Base-by-base conservation (phyloP, 768 basidiomycete genomes). In the Phylloporus rhodoxanthus region DNA sequence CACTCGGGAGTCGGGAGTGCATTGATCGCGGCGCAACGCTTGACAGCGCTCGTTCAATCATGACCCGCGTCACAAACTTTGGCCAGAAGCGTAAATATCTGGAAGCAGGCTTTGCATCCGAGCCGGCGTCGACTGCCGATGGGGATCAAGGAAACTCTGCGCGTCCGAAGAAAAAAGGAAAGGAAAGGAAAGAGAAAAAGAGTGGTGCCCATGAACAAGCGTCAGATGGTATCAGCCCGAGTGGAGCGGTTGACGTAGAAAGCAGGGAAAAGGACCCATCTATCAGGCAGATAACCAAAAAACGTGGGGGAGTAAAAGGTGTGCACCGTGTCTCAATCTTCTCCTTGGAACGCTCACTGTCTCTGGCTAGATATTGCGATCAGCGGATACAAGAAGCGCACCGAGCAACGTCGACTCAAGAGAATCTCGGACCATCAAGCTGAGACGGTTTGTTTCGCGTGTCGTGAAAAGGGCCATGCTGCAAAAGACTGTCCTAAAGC, bases 391-490 rank as follows among this genome's bases (percentile, higher is more conserved):
- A 19, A 54, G n/a, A 56, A 45, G 48, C 66, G 67, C 21, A 71
- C 76, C 3, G 90, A 94, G 60, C 58, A 70, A 17, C 75, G 92
- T 43, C 77, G 91, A 13, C 60, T 82, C 45, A 76, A 79, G 55
- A 81, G 91, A 32, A 77, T 80, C 44, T 62, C 77, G 3, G 79
- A 84, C 41, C 78, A 80, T 37, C 57, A 74, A 11, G 69, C 74
- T 8, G 66, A 71, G 2, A 91, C 84, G 1, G 82, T 78, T 6
- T 96, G 93, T 63, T 94, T 92, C 66, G 87, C 85, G 3, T 97
- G 93, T 70, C 78, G 93, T 45, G 74, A 82, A 59, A 80, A 75
- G 53, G 93, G 93, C 0, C 93, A 97, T 61, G 73, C 85, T 2
- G 91, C 91, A 3, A 82, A 75, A 63, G 80, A 91, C 49, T 97